Conservation (phyloP, 352 stramenopile species). For the Globisporangium abappressorium region DNA sequence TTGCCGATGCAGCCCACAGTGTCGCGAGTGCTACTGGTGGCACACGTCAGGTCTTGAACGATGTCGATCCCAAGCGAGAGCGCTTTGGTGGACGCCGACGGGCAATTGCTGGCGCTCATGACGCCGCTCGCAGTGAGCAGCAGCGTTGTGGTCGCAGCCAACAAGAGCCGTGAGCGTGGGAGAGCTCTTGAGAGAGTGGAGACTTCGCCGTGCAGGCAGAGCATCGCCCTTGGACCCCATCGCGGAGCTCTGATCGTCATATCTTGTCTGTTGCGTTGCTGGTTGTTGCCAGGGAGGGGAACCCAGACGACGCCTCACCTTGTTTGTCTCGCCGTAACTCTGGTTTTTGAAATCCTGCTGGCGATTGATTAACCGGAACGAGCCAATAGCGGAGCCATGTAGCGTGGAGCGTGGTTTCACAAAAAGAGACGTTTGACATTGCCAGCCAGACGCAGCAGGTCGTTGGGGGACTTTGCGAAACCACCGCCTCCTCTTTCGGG, state of each 20-base stretch:
- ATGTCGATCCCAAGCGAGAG: constrained; percentile 3
- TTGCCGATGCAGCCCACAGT: background rate
- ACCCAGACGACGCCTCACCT: too few species aligned
- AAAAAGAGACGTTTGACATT: background rate
- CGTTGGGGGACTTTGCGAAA: too few species aligned
- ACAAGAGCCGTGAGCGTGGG: background rate
- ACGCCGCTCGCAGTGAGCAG: background rate
- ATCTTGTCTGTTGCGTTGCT: background rate
- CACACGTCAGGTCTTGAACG: background rate
- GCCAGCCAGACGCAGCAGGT: background rate
- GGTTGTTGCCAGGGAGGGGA: too few species aligned
- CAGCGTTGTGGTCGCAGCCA: background rate
- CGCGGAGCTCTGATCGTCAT: background rate
- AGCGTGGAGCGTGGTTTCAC: background rate
- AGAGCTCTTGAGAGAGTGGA: background rate
- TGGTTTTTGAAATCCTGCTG: background rate
- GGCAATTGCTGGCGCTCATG: background rate
- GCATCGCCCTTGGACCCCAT: background rate
- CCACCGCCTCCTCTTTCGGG: too few species aligned
- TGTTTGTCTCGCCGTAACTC: background rate
- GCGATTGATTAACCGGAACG: background rate
- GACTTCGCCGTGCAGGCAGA: background rate
- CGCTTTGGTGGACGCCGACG: background rate
- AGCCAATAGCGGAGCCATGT: background rate
- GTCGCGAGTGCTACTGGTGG: background rate